A percentile compares a stretch with the other conserved stretches of the same genome.
Conservation (phyloP, 345 rosid genomes). For the Cardamine resedifolia region DNA sequence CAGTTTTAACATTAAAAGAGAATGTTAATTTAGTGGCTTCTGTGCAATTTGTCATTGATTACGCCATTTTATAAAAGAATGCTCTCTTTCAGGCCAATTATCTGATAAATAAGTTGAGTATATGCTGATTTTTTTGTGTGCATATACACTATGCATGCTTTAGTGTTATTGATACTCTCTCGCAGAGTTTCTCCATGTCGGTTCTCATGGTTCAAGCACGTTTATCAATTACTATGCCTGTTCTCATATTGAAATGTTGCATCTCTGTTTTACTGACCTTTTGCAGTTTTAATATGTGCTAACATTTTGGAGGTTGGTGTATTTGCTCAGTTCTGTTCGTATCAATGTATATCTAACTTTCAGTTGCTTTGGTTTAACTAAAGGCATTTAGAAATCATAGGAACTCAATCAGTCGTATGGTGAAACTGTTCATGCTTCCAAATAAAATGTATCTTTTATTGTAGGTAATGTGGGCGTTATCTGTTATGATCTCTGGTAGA, state of each 20-base stretch:
- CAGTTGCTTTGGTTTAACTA: not conserved
- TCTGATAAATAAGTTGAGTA: conserved; percentile 38
- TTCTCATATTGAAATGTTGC: not conserved
- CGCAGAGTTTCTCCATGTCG: not conserved
- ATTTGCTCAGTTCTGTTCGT: conserved; percentile 7
- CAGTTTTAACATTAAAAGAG: not conserved
- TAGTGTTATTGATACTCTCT: not conserved
- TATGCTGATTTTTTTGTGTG: conserved; percentile 23
- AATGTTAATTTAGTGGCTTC: not conserved
- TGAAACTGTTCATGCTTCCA: conserved; percentile 71
- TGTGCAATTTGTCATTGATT: not conserved
- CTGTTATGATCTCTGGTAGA: conserved; percentile 97
- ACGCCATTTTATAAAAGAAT: conserved; percentile 1
- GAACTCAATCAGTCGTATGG: conserved; percentile 48
- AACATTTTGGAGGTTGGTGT: conserved; percentile 17
- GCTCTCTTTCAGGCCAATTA: conserved; percentile 34
- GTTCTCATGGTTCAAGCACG: not conserved
- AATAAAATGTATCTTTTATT: conserved; percentile 89
- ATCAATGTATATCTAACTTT: not conserved
- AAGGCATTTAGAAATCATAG: conserved; percentile 36
- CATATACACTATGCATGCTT: not conserved
- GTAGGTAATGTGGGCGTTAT: conserved; percentile 99
- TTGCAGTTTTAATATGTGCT: conserved; percentile 24
- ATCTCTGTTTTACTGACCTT: conserved; percentile 14
- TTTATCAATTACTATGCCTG: not conserved